These are phyloP conservation scores for Stagonosporopsis chrysanthemi DNA, from an alignment of 2,329 filamentous ascomycete genomes.

Conservation along the genomic window DNA sequence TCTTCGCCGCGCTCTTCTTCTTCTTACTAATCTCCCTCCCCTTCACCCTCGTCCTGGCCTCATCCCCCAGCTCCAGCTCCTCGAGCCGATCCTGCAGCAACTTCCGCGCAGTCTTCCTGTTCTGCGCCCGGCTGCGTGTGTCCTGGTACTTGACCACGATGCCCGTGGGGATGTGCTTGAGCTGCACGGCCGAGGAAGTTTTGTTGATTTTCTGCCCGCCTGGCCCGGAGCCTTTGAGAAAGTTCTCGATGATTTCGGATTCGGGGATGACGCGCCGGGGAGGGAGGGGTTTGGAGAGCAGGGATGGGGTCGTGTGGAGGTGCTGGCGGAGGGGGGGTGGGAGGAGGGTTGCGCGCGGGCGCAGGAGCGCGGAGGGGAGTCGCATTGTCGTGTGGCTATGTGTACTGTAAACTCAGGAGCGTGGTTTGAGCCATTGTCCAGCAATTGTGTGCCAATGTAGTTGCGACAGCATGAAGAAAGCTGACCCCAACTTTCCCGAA, in stretches of 20 bases:
- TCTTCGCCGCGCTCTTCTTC: slow-evolving; percentile 80
- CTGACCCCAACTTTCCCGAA: neutral
- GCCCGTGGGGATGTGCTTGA: slow-evolving; percentile 88
- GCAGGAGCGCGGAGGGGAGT: slow-evolving; percentile 10
- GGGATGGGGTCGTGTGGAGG: slow-evolving; percentile 10
- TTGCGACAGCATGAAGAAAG: neutral
- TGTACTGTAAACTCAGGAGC: neutral
- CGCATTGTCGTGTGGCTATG: slow-evolving; percentile 16
- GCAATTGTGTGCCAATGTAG: neutral
- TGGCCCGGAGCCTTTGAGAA: slow-evolving; percentile 89
- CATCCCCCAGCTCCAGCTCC: slow-evolving; percentile 72
- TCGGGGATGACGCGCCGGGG: slow-evolving; percentile 79
- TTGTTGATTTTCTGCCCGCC: slow-evolving; percentile 99
- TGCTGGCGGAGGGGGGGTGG: slow-evolving; percentile 26
- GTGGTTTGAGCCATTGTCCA: neutral
- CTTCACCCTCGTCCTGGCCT: slow-evolving; percentile 71
- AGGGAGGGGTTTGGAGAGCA: slow-evolving; percentile 56
- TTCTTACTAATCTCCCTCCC: slow-evolving; percentile 69
- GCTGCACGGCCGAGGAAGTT: slow-evolving; percentile 91
- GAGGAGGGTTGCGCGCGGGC: slow-evolving; percentile 19
- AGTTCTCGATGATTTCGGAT: slow-evolving; percentile 80
- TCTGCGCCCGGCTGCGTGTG: slow-evolving; percentile 85
- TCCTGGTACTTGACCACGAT: slow-evolving; percentile 94
- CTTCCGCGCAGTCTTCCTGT: slow-evolving; percentile 82
- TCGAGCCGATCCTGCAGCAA: slow-evolving; percentile 82